Conservation (phyloP, 345 rosid genomes). For the Isatis tinctoria region DNA sequence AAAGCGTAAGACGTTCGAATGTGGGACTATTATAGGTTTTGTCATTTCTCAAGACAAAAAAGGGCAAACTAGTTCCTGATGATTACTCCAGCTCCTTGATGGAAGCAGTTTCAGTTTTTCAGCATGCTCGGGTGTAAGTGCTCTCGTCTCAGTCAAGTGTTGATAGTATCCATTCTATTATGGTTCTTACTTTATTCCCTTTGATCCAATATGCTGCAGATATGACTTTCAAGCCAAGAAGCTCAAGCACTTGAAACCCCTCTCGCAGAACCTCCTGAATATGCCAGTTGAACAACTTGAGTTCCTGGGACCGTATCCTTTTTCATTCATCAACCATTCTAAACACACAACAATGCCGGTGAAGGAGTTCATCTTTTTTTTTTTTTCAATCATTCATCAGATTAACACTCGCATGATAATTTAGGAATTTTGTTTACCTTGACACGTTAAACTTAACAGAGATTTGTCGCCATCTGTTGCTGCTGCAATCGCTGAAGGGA, state of each 20-base stretch:
- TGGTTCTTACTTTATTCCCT: not conserved
- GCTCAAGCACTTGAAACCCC: constrained; percentile 61
- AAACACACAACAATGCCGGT: no score
- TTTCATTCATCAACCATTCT: not conserved
- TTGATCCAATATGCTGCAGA: constrained; percentile 34
- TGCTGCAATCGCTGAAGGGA: constrained; percentile 71
- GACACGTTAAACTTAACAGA: constrained; percentile 36
- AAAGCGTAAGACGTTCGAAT: not conserved
- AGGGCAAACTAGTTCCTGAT: constrained; percentile 72
- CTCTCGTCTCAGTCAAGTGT: not conserved
- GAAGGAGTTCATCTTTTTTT: no score
- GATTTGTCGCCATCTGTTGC: constrained; percentile 68
- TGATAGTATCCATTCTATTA: not conserved
- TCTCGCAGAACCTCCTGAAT: constrained; percentile 46
- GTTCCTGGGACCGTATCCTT: constrained; percentile 95
- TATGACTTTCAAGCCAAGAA: constrained; percentile 53
- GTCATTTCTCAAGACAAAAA: constrained; percentile 72
- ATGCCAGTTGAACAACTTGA: constrained; percentile 53
- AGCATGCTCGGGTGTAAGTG: constrained; percentile 69
- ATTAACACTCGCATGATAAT: not conserved
- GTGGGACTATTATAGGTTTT: constrained; percentile 42
- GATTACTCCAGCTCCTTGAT: constrained; percentile 61
- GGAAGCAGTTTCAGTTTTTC: constrained; percentile 83
- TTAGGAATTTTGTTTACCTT: constrained; percentile 17
- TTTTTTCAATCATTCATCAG: not conserved